Evolutionary conservation across 2,329 filamentous ascomycete genomes (phyloP).

Genomic region (Fusarium sp.): DNA sequence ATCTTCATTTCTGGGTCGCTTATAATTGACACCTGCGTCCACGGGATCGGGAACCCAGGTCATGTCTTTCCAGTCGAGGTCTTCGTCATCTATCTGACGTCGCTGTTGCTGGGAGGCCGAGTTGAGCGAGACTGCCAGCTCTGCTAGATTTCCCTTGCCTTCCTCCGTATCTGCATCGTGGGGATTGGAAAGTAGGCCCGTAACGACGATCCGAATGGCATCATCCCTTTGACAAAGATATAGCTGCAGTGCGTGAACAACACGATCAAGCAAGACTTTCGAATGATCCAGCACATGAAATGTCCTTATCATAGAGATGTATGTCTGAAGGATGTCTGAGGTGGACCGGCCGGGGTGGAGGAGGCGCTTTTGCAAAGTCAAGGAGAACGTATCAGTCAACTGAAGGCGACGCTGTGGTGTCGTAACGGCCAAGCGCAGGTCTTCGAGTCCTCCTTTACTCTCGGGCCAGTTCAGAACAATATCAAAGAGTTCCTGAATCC

Average conservation of each 20-base stretch:
- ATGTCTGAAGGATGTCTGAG: constrained; percentile 77
- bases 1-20: constrained; percentile 86
- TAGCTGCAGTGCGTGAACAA: constrained; percentile 76
- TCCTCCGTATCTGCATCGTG: constrained; percentile 60
- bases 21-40: constrained; percentile 92
- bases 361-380: constrained; percentile 70
- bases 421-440: constrained; percentile 75
- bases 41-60: constrained; percentile 92
- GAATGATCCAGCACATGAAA: constrained; percentile 80
- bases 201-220: constrained; percentile 79
- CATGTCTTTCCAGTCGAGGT: constrained; percentile 91
- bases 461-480: constrained; percentile 80
- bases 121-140: constrained; percentile 73
- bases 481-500: constrained; percentile 79
- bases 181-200: constrained; percentile 72
- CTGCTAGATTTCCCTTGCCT: constrained; percentile 64
- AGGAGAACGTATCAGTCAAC: constrained; percentile 74
- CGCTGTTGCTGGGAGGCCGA: constrained; percentile 65
- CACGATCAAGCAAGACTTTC: constrained; percentile 78
- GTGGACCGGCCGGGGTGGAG: constrained; percentile 81
- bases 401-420: constrained; percentile 73
- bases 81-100: constrained; percentile 67
- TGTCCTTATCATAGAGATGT: constrained; percentile 80
- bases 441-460: constrained; percentile 75
- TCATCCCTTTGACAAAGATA: constrained; percentile 81